A percentile compares a stretch with the other conserved stretches of the same genome.
Conservation (phyloP, 1,139 yeast species). For the Geotrichum cucujoidarum region DNA sequence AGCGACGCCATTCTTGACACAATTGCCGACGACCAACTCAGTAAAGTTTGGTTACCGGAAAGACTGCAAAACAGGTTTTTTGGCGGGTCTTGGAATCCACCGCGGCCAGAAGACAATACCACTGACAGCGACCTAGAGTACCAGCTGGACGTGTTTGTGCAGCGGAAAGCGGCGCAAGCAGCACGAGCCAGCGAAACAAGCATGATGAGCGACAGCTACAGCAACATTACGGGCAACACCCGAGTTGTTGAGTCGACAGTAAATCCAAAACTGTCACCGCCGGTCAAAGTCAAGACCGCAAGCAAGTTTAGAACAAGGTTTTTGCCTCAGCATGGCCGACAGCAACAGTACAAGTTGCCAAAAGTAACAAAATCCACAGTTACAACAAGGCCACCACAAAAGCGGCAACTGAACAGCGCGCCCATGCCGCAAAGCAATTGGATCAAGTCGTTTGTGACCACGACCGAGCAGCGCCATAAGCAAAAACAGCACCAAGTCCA, state of each 20-base stretch:
- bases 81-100: conserved; percentile 8
- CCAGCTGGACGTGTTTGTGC: conserved; percentile 6
- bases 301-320: too few species aligned
- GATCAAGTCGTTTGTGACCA: conserved; percentile 9
- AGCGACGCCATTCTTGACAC: conserved; percentile 18
- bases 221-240: not conserved
- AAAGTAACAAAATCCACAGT: not conserved
- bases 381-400: conserved; percentile 1
- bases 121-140: conserved; percentile 3
- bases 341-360: not conserved
- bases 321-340: too few species aligned
- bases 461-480: conserved; percentile 10
- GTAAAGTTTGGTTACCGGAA: conserved; percentile 18
- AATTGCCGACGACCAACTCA: conserved; percentile 13
- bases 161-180: not conserved
- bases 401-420: not conserved
- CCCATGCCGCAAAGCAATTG: conserved; percentile 5
- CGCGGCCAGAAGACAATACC: conserved; percentile 7
- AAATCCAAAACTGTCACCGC: not conserved
- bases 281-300: not conserved
- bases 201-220: not conserved
- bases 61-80: conserved; percentile 16
- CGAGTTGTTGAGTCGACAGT: not conserved
- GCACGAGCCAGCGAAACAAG: not conserved
- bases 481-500: not conserved